Percentiles rank a stretch among this genome's conserved stretches.
phyloP scores from a whole-genome alignment of 257 asterid species.

The Solanum raphanifolium region DNA sequence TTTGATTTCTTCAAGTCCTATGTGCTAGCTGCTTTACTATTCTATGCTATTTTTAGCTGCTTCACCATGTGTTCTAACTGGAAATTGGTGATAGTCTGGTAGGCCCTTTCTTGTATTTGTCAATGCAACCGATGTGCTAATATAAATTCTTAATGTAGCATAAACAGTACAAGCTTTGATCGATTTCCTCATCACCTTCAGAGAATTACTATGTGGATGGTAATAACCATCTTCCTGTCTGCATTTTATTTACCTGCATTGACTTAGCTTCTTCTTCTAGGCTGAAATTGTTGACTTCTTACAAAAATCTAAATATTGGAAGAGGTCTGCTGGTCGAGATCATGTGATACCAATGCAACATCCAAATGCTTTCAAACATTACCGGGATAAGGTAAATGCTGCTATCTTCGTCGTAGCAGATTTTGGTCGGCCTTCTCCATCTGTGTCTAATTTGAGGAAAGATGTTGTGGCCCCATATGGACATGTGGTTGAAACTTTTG shows the following conservation, averaged over 20 bases:
- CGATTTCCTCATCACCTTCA: background rate
- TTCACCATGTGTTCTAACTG: background rate
- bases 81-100: background rate
- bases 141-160: background rate
- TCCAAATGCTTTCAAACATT: constrained; percentile 88
- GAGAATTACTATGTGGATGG: background rate
- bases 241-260: background rate
- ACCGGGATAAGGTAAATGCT: constrained; percentile 49
- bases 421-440: constrained; percentile 61
- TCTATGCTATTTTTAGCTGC: background rate
- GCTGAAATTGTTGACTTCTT: constrained; percentile 55
- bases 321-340: constrained; percentile 69
- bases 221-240: background rate
- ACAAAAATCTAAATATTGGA: constrained; percentile 58
- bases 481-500: constrained; percentile 63
- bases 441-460: constrained; percentile 57
- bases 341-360: constrained; percentile 90
- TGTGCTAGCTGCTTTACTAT: background rate
- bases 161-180: background rate
- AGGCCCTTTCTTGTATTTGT: background rate
- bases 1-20: background rate
- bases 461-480: constrained; percentile 92
- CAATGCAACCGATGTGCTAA: background rate
- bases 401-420: constrained; percentile 84
- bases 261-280: constrained; percentile 24